Base-by-base conservation (phyloP, 2,329 filamentous ascomycete species). In the Xylaria sp. region DNA sequence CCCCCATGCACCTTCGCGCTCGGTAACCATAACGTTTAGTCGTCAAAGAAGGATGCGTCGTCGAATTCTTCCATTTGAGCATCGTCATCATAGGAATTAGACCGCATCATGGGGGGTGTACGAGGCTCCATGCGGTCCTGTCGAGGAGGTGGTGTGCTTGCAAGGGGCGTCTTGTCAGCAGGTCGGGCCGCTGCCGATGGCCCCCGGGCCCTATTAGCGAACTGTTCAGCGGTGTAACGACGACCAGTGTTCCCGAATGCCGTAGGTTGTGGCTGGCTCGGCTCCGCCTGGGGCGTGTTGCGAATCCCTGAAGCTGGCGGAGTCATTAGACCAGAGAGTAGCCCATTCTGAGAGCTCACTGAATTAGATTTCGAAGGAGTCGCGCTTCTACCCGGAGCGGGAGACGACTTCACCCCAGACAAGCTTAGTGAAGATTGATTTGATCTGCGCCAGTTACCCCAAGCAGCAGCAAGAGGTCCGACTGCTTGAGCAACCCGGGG, bases 361-460 rank as follows among this genome's bases (percentile, higher is more conserved):
- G 80, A 79, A 46, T 83, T 86, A 52, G 84, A 83, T 75, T 87
- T 90, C 9, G 90, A 91, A 5, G 91, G 90, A 0, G 91, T 92
- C 54, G 83, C 81, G 68, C 81, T 83, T 58, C 78, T 79, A 44
- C 75, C 77, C 10, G 78, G 70, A 1, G 80, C 80, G 15, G 86
- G 83, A 7, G 86, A 84, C 60, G 81, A 82, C 46, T 60, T 65
- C 10, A 20, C 48, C 28, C 56, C 51, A 13, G 70, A 63, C 32
- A 84, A 75, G 32, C 46, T 71, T 6, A 80, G 82, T 12, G 84
- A 81, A 61, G 88, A 82, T 65, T 88, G 87, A 74, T 85, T 87
- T 18, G 87, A 88, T 78, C 92, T 95, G 62, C 94, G 91, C 95
- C 95, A 98, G 80, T 91, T 97, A 56, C 94, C 94, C 89, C 94